Evolutionary conservation across 768 basidiomycete species (phyloP), one percentile per base, ranked within the genome.

Genomic region (Rhodocollybia butyracea): DNA sequence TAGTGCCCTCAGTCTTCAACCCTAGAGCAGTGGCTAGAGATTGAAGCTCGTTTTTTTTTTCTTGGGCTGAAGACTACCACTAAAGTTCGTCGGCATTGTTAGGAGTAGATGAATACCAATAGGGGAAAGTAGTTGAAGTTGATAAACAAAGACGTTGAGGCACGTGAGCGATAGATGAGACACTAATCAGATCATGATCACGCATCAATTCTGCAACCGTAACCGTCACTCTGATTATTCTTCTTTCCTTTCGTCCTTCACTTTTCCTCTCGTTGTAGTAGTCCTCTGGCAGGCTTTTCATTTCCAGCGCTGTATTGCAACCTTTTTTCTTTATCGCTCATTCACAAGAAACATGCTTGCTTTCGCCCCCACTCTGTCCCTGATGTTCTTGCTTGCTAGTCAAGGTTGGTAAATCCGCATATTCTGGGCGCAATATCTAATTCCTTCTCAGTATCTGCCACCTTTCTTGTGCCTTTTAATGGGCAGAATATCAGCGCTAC

Each of bases 41-140:
- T 60, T 79, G 84, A 3, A 89, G 77, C 21, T 88, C 86, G 3
- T 73, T 73, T 67, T 88, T 88, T 71, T 85, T 88, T 70, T 88
- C 88, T n/a, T 78, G 63, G 57, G 74, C 76, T 26, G 87, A 76
- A 26, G 80, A 67, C 43, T n/a, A n/a, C 86, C 86, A 38, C 79
- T 63, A 63, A 71, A 85, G 31, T 68, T 57, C 55, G 71, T 54
- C 32, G 73, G 45, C 53, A 60, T 58, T 57, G 55, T 46, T 53
- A 62, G 46, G 7, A 21, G 19, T 36, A 32, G 17, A 12, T 10
- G 34, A 42, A 46, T 13, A 15, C 19, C 36, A 41, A 45, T 36
- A 46, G 41, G 38, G 40, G 38, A 48, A 46, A 32, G 26, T 29
- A 51, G 27, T 29, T 26, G 27, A 43, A 41, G 2, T 41, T 10